Conservation (phyloP, 352 stramenopile genomes). For the Phytophthora multivora region DNA sequence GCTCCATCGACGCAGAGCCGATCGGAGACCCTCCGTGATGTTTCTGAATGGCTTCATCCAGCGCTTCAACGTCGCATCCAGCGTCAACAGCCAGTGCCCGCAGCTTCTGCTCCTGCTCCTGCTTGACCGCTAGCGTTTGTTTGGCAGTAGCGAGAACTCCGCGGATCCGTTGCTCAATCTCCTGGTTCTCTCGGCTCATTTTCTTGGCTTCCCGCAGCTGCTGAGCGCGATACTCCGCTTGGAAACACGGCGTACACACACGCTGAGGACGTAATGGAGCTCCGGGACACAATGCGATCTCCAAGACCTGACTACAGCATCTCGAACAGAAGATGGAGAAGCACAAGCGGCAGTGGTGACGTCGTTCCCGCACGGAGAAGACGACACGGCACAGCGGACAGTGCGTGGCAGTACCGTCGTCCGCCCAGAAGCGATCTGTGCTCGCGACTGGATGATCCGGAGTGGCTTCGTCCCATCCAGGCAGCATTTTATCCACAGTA, state of each 20-base stretch:
- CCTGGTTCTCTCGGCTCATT: slow-evolving; percentile 65
- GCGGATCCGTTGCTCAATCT: slow-evolving; percentile 58
- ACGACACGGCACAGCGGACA: slow-evolving; percentile 55
- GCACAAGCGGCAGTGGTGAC: slow-evolving; percentile 79
- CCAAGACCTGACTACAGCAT: slow-evolving; percentile 53
- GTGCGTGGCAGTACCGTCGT: slow-evolving; percentile 43
- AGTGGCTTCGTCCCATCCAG: slow-evolving; percentile 59
- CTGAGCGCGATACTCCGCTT: slow-evolving; percentile 54
- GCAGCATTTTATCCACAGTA: slow-evolving; percentile 64
- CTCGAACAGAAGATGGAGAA: slow-evolving; percentile 70
- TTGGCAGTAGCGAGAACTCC: slow-evolving; percentile 47
- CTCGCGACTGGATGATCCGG: slow-evolving; percentile 57
- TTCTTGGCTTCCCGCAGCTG: slow-evolving; percentile 53
- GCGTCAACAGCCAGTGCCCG: slow-evolving; percentile 43
- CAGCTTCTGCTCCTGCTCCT: slow-evolving; percentile 48
- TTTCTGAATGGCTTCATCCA: slow-evolving; percentile 56
- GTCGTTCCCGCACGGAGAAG: slow-evolving; percentile 50
- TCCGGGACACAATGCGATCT: slow-evolving; percentile 65
- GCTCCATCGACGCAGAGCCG: slow-evolving; percentile 38
- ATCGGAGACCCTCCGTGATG: slow-evolving; percentile 43
- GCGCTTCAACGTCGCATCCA: slow-evolving; percentile 49
- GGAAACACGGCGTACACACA: slow-evolving; percentile 62
- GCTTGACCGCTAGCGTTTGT: slow-evolving; percentile 36
- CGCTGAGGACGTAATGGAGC: slow-evolving; percentile 60
- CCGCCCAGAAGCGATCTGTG: slow-evolving; percentile 66